Conservation (phyloP, 2,329 filamentous ascomycete species). For the Volutella citrinella region DNA sequence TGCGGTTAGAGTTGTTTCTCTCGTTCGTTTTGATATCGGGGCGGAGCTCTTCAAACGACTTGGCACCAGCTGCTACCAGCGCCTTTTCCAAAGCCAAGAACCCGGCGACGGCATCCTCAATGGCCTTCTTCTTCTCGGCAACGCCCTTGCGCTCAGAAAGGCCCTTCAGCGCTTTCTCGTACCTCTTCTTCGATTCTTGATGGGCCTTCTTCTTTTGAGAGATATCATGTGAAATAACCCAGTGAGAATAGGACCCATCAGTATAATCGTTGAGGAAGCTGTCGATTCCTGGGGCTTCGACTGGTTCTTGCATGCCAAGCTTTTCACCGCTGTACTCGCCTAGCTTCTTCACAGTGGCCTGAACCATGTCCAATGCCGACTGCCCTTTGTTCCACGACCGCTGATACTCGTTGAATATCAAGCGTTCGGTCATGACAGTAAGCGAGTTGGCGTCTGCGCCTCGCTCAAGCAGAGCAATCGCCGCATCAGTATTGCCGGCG, state of each 20-base stretch:
- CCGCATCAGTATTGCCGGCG: slow-evolving; percentile 40
- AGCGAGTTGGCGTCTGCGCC: slow-evolving; percentile 66
- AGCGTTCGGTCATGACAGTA: slow-evolving; percentile 35
- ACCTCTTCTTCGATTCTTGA: slow-evolving; percentile 27
- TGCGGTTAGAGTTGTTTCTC: slow-evolving; percentile 2
- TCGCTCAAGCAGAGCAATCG: slow-evolving; percentile 55
- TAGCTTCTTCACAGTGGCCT: slow-evolving; percentile 48
- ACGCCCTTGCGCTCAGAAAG: slow-evolving; percentile 15
- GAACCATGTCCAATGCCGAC: slow-evolving; percentile 61
- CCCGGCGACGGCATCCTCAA: slow-evolving; percentile 47
- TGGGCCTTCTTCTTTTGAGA: slow-evolving; percentile 29
- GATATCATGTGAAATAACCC: slow-evolving; percentile 43
- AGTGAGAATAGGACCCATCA: slow-evolving; percentile 59
- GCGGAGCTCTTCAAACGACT: slow-evolving; percentile 63
- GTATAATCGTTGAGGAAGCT: slow-evolving; percentile 52
- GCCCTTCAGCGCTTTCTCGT: slow-evolving; percentile 21
- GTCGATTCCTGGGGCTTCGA: slow-evolving; percentile 37
- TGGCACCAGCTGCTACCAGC: slow-evolving; percentile 59
- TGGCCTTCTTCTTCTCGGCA: slow-evolving; percentile 53
- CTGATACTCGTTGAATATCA: slow-evolving; percentile 32
- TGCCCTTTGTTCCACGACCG: slow-evolving; percentile 37
- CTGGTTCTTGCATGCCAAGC: slow-evolving; percentile 15
- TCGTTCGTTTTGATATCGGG: slow-evolving; percentile 43
- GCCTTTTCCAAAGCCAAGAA: slow-evolving; percentile 53
- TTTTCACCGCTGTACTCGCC: slow-evolving; percentile 36